phyloP scores from a whole-genome alignment of 2,329 filamentous ascomycete species.

The Helotiales sp. region DNA sequence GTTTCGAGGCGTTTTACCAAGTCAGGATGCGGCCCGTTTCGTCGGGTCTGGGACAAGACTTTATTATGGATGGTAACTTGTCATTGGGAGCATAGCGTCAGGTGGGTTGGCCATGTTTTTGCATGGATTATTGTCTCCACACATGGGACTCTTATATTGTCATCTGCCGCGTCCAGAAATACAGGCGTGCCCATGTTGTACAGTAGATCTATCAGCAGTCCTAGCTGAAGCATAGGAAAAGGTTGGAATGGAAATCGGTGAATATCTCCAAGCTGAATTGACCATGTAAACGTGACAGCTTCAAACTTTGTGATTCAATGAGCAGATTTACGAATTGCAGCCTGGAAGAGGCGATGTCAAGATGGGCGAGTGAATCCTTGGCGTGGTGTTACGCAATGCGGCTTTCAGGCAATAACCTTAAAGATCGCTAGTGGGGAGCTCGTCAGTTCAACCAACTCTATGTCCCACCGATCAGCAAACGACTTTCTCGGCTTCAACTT shows the following conservation, averaged over 20 bases:
- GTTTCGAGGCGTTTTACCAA: constrained; percentile 31
- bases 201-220: constrained; percentile 28
- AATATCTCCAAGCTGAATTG: constrained; percentile 10
- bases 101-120: constrained; percentile 24
- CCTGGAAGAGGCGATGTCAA: neutral
- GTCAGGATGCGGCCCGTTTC: constrained; percentile 19
- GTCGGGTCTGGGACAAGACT: constrained; percentile 1
- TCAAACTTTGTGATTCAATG: neutral
- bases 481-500: neutral
- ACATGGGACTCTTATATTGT: constrained; percentile 24
- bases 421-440: constrained; percentile 15
- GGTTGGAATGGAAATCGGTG: constrained; percentile 25
- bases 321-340: neutral
- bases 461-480: neutral
- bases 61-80: constrained; percentile 21
- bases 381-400: neutral
- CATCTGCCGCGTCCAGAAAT: constrained; percentile 21
- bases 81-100: constrained; percentile 36
- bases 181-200: constrained; percentile 32
- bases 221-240: constrained; percentile 4
- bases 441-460: constrained; percentile 2
- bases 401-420: neutral
- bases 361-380: neutral
- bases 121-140: constrained; percentile 20
- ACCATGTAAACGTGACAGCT: neutral